Conservation (phyloP, 1,284 basidiomycete genomes). For the Meripilus lineatus region DNA sequence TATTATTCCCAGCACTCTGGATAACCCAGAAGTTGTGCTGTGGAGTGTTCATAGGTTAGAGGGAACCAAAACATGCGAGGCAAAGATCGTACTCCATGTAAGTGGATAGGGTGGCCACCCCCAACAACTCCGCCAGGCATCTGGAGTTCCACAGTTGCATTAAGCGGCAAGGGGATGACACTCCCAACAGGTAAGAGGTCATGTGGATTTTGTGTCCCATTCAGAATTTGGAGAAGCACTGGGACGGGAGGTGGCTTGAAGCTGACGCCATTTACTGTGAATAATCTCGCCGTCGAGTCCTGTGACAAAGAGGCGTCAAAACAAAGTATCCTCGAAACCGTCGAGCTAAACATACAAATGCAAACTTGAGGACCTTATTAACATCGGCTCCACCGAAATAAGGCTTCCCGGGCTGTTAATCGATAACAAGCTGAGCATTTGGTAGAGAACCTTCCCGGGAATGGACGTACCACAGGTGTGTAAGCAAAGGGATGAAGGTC, state of each 20-base stretch:
- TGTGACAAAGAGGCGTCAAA: conserved; percentile 3
- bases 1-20: conserved; percentile 4
- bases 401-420: conserved; percentile 23
- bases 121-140: conserved; percentile 25
- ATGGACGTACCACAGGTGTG: conserved; percentile 12
- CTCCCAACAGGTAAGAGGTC: conserved; percentile 27
- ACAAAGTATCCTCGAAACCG: neutral
- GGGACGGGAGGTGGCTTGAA: conserved; percentile 25
- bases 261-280: conserved; percentile 19
- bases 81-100: conserved; percentile 28
- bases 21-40: conserved; percentile 6
- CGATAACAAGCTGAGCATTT: neutral
- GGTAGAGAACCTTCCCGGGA: neutral
- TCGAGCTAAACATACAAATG: conserved; percentile 14
- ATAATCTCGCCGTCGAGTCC: conserved; percentile 14
- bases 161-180: conserved; percentile 21
- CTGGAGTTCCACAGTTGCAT: conserved; percentile 30
- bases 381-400: conserved; percentile 24
- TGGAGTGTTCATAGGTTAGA: neutral
- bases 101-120: conserved; percentile 32
- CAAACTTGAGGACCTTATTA: conserved; percentile 21
- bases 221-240: conserved; percentile 32
- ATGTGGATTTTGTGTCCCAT: conserved; percentile 22
- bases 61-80: neutral
- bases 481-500: conserved; percentile 18